Evolutionary conservation across 2,329 filamentous ascomycete species (phyloP).

Genomic region (Nemania sp.): DNA sequence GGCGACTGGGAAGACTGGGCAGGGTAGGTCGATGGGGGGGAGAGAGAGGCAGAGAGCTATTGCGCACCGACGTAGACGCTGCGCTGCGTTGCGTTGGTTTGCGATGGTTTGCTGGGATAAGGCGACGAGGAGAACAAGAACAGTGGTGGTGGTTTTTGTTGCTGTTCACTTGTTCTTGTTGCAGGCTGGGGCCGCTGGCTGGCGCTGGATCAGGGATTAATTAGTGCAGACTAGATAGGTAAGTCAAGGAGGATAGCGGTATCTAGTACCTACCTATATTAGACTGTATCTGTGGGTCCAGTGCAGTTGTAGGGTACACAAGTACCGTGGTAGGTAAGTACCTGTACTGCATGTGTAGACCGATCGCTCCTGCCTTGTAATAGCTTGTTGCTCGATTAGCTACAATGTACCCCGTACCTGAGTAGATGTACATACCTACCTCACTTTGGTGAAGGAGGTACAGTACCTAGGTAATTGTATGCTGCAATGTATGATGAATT

Average conservation of each 20-base stretch:
- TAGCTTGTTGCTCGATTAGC: too few species aligned
- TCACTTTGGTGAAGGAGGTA: too few species aligned
- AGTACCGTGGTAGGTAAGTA: not conserved
- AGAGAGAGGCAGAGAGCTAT: constrained; percentile 12
- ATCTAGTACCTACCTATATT: not conserved
- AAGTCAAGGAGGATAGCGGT: constrained; percentile 3
- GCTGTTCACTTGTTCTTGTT: constrained; percentile 24
- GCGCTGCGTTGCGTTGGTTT: constrained; percentile 16
- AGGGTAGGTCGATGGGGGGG: constrained; percentile 4
- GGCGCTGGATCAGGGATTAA: constrained; percentile 28
- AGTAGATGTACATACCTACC: too few species aligned
- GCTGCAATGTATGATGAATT: too few species aligned
- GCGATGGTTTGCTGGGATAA: constrained; percentile 24
- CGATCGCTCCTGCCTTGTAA: too few species aligned
- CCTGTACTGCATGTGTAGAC: too few species aligned
- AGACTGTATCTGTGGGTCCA: constrained; percentile 1
- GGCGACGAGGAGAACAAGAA: constrained; percentile 25
- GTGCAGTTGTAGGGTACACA: too few species aligned
- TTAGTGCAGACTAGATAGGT: constrained; percentile 17
- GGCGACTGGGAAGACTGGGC: constrained; percentile 11
- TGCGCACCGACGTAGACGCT: constrained; percentile 23
- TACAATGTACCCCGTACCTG: too few species aligned
- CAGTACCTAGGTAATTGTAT: too few species aligned
- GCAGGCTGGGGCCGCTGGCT: constrained; percentile 25
- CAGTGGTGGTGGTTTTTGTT: constrained; percentile 28